These are phyloP conservation scores for Rhododendron ferrugineum DNA, from an alignment of 148 eudicot genomes.

Conservation along the genomic window DNA sequence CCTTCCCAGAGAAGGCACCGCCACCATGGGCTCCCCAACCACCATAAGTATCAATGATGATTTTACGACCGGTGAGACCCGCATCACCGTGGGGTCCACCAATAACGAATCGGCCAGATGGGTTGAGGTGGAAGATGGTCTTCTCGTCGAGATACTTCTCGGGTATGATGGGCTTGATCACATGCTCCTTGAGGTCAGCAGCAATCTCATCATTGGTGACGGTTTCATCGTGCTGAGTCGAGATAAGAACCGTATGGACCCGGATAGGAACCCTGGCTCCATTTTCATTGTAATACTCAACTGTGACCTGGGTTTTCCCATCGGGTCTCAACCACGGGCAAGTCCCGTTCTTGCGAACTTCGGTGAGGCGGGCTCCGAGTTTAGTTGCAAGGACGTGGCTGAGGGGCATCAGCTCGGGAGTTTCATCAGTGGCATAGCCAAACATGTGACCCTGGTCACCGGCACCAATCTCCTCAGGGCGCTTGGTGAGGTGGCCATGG, in stretches of 20 bases:
- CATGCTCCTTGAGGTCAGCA: slow-evolving; percentile 28
- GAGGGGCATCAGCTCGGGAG: slow-evolving; percentile 27
- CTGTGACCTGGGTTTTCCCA: slow-evolving; percentile 28
- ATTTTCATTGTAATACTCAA: slow-evolving; percentile 25
- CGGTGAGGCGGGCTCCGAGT: slow-evolving; percentile 26
- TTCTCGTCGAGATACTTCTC: slow-evolving; percentile 28
- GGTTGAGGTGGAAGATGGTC: slow-evolving; percentile 34
- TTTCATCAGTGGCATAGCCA: slow-evolving; percentile 28
- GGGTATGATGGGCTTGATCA: slow-evolving; percentile 22
- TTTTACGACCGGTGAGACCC: slow-evolving; percentile 29
- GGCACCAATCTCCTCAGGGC: slow-evolving; percentile 27
- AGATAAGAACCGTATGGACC: slow-evolving; percentile 28
- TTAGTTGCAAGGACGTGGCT: slow-evolving; percentile 28
- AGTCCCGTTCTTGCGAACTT: slow-evolving; percentile 25
- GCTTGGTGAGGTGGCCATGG: slow-evolving; percentile 28
- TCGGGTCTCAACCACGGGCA: slow-evolving; percentile 33
- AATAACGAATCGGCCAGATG: slow-evolving; percentile 30
- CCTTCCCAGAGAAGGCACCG: slow-evolving; percentile 27
- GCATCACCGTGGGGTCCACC: slow-evolving; percentile 36
- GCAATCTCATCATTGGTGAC: slow-evolving; percentile 32
- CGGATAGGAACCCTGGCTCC: slow-evolving; percentile 26
- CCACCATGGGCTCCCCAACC: slow-evolving; percentile 34
- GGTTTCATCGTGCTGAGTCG: slow-evolving; percentile 27
- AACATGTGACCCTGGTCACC: slow-evolving; percentile 30
- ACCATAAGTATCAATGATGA: slow-evolving; percentile 28